Evolutionary conservation across 345 rosid genomes (phyloP), one percentile per base, ranked within the genome.

Genomic region (Clarkia xantiana): DNA sequence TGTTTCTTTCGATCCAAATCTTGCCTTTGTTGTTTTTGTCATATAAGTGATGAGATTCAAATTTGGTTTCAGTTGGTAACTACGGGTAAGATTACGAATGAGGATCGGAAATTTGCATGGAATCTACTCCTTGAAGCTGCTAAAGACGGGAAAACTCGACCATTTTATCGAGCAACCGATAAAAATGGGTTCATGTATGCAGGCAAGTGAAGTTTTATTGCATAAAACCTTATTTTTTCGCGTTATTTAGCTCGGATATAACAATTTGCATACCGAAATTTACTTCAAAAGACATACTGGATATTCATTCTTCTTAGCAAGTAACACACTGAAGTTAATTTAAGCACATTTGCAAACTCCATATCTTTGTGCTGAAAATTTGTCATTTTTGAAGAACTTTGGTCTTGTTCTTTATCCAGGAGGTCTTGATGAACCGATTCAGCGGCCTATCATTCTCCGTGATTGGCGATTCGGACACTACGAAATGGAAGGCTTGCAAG

Each of bases 401-500:
- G 14, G 39, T 3, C 39, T 15, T 38, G 9, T 44, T 48, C n/a
- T 17, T 41, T 51, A 42, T 10, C 54, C 71, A 85, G 97, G 91
- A 59, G 97, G 97, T 40, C 85, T 89, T 18, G 97, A 89, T 59
- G 66, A 77, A 63, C 93, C 95, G 15, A 66, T 62, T 6, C 60
- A 70, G 53, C 73, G 90, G 16, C 74, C 73, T 12, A 69, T 50
- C 18, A 54, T 85, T 43, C 71, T 62, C 17, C 72, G 94, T 46
- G 95, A 89, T 59, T 89, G 97, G 97, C 80, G 90, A 44, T 89
- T 89, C 67, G 97, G 97, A 59, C 95, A 82, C 67, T 89, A 89
- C 59, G 78, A 82, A 70, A 69, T 89, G 87, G 97, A 89, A 54
- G 94, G 95, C 62, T 80, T 89, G 47, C 97, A 85, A 67, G 97